Percentiles rank a stretch among this genome's conserved stretches.
Evolutionary conservation across 208 protist species (phyloP).

Genomic region (Crithidia sp.): DNA sequence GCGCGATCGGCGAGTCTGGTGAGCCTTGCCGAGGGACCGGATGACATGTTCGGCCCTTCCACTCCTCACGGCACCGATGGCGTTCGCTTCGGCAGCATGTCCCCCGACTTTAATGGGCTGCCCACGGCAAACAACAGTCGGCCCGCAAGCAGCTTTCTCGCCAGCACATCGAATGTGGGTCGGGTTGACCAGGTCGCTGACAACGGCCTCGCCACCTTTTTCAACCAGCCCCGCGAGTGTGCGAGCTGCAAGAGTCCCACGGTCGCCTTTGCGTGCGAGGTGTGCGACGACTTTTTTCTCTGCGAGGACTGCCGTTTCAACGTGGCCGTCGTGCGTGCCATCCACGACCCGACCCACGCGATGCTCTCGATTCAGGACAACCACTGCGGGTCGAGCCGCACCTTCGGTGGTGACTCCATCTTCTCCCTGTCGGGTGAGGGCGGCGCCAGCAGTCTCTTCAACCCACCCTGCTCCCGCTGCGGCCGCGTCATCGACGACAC

Average conservation of each 20-base stretch:
- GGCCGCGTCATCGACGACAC: constrained; percentile 62
- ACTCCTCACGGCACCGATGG: neutral
- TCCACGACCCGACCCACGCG: constrained; percentile 48
- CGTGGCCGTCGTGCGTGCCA: constrained; percentile 13
- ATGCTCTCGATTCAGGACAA: constrained; percentile 56
- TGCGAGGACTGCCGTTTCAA: constrained; percentile 67
- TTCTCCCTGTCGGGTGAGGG: constrained; percentile 41
- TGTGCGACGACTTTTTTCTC: constrained; percentile 55
- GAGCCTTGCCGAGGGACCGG: neutral
- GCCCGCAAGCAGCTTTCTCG: constrained; percentile 8
- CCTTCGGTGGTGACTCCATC: constrained; percentile 44
- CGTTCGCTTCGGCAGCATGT: constrained; percentile 8
- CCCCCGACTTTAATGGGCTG: constrained; percentile 14
- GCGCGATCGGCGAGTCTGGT: constrained; percentile 1
- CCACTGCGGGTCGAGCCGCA: constrained; percentile 54
- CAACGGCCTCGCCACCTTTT: constrained; percentile 51
- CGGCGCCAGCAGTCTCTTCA: constrained; percentile 69
- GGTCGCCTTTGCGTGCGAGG: constrained; percentile 57
- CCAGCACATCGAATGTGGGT: neutral
- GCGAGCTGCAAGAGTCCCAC: constrained; percentile 42
- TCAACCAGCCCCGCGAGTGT: constrained; percentile 53
- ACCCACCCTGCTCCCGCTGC: constrained; percentile 71
- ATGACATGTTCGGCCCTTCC: constrained; percentile 1
- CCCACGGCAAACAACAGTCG: neutral
- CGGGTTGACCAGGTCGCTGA: constrained; percentile 4